Evolutionary conservation across 495 filamentous ascomycete species (phyloP).

Genomic region (Mytilinidion resinicola): DNA sequence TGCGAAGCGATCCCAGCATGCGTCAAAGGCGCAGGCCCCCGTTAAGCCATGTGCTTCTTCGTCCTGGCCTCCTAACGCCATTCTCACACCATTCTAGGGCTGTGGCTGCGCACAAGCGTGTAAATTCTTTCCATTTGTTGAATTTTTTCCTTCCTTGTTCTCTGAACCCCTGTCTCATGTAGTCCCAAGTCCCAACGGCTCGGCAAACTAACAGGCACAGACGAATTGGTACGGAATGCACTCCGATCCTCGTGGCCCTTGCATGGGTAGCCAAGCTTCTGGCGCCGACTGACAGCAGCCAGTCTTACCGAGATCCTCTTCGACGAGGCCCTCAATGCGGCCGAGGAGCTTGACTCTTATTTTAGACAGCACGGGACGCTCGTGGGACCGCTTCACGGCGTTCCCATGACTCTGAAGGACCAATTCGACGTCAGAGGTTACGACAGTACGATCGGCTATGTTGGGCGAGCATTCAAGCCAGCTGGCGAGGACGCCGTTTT

Average conservation of each 20-base stretch:
- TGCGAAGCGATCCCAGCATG: slow-evolving; percentile 32
- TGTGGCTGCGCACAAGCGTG: slow-evolving; percentile 13
- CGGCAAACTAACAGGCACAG: slow-evolving; percentile 13
- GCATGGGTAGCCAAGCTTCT: background rate
- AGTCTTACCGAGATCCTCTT: slow-evolving; percentile 29
- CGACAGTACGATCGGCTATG: slow-evolving; percentile 30
- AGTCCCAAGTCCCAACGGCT: background rate
- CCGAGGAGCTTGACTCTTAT: slow-evolving; percentile 20
- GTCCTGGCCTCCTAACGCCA: slow-evolving; percentile 1
- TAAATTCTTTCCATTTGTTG: slow-evolving; percentile 8
- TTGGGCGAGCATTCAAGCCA: slow-evolving; percentile 25
- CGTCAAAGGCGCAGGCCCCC: no score
- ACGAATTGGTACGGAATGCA: slow-evolving; percentile 22
- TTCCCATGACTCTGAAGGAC: slow-evolving; percentile 31
- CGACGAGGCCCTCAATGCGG: slow-evolving; percentile 20
- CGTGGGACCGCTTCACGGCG: slow-evolving; percentile 27
- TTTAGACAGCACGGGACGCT: slow-evolving; percentile 23
- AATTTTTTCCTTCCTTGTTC: background rate
- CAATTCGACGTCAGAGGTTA: slow-evolving; percentile 29
- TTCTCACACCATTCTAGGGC: slow-evolving; percentile 25
- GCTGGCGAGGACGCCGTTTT: slow-evolving; percentile 27
- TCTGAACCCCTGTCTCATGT: background rate
- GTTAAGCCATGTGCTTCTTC: background rate
- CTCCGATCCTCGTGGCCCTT: no score
- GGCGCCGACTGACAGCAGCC: background rate